phyloP scores from a whole-genome alignment of 164 flowering plant species.

The Berberis thunbergii region DNA sequence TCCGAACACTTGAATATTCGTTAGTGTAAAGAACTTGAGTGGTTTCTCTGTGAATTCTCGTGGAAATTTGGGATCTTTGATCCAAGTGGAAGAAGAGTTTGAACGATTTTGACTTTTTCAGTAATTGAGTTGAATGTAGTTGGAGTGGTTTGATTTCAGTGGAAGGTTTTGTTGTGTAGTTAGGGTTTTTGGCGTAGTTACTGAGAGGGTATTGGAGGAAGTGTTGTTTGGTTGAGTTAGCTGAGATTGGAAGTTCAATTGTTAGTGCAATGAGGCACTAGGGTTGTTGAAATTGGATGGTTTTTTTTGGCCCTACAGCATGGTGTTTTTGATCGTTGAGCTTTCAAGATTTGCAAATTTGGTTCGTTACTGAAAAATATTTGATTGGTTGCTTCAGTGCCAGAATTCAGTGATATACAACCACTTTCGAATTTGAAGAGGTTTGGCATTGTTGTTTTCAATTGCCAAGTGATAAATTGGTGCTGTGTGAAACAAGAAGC shows the following conservation, averaged over 20 bases:
- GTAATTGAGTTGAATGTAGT: no score
- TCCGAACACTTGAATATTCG: slow-evolving; percentile 12
- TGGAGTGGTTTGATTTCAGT: no score
- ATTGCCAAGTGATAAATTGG: no score
- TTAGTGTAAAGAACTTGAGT: not conserved
- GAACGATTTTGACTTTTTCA: no score
- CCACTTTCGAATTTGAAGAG: no score
- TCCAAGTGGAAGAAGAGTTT: not conserved
- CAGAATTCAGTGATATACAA: no score
- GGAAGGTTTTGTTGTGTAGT: not conserved
- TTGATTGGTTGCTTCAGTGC: not conserved
- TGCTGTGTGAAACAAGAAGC: no score
- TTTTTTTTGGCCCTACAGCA: not conserved
- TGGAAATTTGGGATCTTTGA: not conserved
- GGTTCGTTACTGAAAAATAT: not conserved
- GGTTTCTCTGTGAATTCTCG: not conserved
- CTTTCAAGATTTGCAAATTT: not conserved
- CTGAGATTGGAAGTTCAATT: slow-evolving; percentile 1
- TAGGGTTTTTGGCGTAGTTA: not conserved
- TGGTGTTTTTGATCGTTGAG: slow-evolving; percentile 3
- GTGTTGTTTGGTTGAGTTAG: not conserved
- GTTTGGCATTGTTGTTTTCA: no score
- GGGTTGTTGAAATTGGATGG: slow-evolving; percentile 10
- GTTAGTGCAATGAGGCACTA: not conserved
- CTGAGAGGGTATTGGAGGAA: not conserved